Evolutionary conservation across 768 basidiomycete genomes (phyloP).

Genomic region (Tubosaeta sp.): DNA sequence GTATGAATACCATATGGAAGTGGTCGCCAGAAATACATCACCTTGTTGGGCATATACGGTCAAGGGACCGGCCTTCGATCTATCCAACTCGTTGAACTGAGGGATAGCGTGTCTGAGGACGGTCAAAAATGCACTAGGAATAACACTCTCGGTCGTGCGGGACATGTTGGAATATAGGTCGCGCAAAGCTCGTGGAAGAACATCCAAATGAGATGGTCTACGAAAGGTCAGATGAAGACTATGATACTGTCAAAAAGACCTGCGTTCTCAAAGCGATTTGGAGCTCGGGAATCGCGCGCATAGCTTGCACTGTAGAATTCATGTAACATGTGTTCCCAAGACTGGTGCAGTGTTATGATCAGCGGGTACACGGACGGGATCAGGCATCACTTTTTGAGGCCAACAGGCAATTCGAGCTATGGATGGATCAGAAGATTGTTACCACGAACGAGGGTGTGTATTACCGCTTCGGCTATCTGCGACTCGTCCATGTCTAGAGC

Average conservation of each 20-base stretch:
- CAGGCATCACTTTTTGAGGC: conserved; percentile 62
- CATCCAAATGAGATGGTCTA: conserved; percentile 38
- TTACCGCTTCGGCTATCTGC: conserved; percentile 75
- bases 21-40: conserved; percentile 8
- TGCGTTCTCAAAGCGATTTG: conserved; percentile 63
- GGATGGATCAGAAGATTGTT: neutral
- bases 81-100: conserved; percentile 80
- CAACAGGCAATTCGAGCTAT: conserved; percentile 77
- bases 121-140: conserved; percentile 64
- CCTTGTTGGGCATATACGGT: conserved; percentile 79
- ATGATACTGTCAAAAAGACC: conserved; percentile 16
- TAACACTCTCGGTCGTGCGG: conserved; percentile 69
- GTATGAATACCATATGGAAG: neutral
- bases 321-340: conserved; percentile 97
- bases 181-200: conserved; percentile 50
- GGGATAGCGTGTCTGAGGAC: conserved; percentile 75
- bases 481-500: conserved; percentile 77
- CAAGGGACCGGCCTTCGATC: conserved; percentile 37
- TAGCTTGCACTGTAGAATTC: conserved; percentile 92
- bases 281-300: conserved; percentile 89
- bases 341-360: conserved; percentile 26
- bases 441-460: conserved; percentile 14
- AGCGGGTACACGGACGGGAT: neutral
- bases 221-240: neutral
- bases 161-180: conserved; percentile 72